phyloP scores from a whole-genome alignment of 1,139 yeast genomes.

The Neolecta irregularis region DNA sequence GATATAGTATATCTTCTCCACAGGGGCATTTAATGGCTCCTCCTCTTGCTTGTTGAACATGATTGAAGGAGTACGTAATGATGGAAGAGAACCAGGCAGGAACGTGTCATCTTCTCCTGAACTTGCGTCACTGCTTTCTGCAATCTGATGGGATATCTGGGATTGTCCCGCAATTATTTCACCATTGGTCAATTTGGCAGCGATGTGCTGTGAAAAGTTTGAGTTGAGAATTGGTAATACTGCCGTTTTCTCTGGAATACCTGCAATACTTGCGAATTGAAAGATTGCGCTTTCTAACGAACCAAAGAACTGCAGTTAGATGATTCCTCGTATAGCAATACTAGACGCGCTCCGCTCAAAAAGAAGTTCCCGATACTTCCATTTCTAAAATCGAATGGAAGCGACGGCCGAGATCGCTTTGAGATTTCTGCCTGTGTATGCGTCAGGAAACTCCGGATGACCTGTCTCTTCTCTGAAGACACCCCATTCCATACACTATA shows the following conservation, averaged over 20 bases:
- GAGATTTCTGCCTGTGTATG: constrained; percentile 66
- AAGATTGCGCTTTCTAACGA: constrained; percentile 76
- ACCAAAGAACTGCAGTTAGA: constrained; percentile 41
- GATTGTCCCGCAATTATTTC: constrained; percentile 79
- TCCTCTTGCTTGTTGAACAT: constrained; percentile 45
- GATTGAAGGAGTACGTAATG: constrained; percentile 53
- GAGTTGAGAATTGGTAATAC: constrained; percentile 77
- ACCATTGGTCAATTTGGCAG: constrained; percentile 60
- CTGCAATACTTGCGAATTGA: constrained; percentile 49
- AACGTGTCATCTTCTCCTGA: constrained; percentile 43
- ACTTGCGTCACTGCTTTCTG: neutral
- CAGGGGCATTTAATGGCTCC: constrained; percentile 58
- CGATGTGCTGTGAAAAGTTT: constrained; percentile 71
- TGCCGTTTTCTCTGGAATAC: constrained; percentile 38
- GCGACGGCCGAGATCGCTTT: constrained; percentile 45
- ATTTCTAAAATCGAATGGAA: constrained; percentile 50
- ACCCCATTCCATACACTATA: constrained; percentile 41
- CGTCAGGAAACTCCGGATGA: constrained; percentile 60
- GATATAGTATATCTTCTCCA: constrained; percentile 58
- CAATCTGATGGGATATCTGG: constrained; percentile 49
- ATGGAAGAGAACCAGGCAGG: constrained; percentile 71
- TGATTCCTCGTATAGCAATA: neutral
- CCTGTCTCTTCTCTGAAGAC: constrained; percentile 51
- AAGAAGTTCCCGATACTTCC: constrained; percentile 81
- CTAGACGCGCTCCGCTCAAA: constrained; percentile 59